These are phyloP conservation scores for Saccharomyces hybrid DNA, from an alignment of 1,139 yeast species.

Conservation along the genomic window DNA sequence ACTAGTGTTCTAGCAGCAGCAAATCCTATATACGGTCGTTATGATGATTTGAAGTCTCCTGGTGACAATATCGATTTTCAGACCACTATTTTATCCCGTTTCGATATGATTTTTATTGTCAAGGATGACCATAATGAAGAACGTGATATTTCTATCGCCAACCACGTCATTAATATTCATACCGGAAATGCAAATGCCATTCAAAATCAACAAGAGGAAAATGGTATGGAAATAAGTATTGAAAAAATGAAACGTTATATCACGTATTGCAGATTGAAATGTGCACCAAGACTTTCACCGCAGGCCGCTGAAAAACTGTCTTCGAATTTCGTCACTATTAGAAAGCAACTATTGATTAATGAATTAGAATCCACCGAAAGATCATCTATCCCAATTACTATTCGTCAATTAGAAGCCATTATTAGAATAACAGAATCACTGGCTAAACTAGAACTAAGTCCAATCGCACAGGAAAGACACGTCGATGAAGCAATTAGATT, in stretches of 20 bases:
- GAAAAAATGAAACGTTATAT: slow-evolving; percentile 87
- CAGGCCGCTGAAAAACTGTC: slow-evolving; percentile 88
- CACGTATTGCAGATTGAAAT: slow-evolving; percentile 77
- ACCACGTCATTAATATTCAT: slow-evolving; percentile 91
- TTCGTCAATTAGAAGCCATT: slow-evolving; percentile 96
- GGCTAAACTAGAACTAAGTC: slow-evolving; percentile 77
- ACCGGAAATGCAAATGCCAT: slow-evolving; percentile 51
- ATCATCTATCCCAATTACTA: slow-evolving; percentile 93
- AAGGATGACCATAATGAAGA: slow-evolving; percentile 88
- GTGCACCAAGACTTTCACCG: slow-evolving; percentile 87
- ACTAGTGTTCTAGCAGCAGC: slow-evolving; percentile 97
- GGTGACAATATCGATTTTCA: slow-evolving; percentile 98
- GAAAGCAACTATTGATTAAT: slow-evolving; percentile 73
- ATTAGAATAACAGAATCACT: slow-evolving; percentile 91
- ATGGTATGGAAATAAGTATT: slow-evolving; percentile 62
- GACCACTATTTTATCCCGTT: slow-evolving; percentile 91
- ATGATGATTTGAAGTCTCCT: slow-evolving; percentile 91
- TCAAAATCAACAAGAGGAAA: slow-evolving; percentile 50
- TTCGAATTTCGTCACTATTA: slow-evolving; percentile 88
- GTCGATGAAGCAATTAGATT: slow-evolving; percentile 93
- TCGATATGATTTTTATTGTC: slow-evolving; percentile 96
- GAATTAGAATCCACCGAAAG: slow-evolving; percentile 81
- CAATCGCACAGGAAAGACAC: slow-evolving; percentile 80
- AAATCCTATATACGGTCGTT: slow-evolving; percentile 92
- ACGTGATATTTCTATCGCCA: slow-evolving; percentile 84